These are phyloP conservation scores for Huntiella omanensis DNA, from an alignment of 2,329 filamentous ascomycete genomes.

Conservation along the genomic window DNA sequence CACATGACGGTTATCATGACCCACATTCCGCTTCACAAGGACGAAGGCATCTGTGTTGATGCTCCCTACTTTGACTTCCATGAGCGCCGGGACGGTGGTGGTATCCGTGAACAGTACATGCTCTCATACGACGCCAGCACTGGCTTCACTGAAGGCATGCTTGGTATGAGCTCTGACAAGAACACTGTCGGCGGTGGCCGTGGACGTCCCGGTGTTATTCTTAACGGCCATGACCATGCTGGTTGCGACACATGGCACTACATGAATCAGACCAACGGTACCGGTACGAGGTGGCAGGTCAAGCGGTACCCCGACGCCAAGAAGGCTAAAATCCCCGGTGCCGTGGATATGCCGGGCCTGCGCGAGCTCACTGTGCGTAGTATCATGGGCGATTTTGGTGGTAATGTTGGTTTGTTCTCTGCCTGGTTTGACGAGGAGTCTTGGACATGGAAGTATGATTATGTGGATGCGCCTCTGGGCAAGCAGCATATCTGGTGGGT, in stretches of 20 bases:
- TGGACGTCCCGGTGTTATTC: constrained; percentile 56
- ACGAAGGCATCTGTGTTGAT: constrained; percentile 65
- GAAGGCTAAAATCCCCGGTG: constrained; percentile 22
- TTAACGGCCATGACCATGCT: constrained; percentile 90
- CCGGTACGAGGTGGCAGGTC: constrained; percentile 31
- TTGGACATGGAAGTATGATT: constrained; percentile 69
- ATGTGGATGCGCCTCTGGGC: constrained; percentile 58
- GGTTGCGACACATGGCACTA: constrained; percentile 84
- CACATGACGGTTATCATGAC: constrained; percentile 74
- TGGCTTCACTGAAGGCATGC: constrained; percentile 68
- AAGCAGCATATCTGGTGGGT: constrained; percentile 86
- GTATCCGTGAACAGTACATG: constrained; percentile 81
- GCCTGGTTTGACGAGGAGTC: constrained; percentile 64
- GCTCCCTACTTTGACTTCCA: constrained; percentile 69
- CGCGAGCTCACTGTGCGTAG: constrained; percentile 85
- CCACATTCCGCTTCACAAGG: constrained; percentile 80
- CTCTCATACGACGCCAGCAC: constrained; percentile 53
- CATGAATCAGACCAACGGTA: constrained; percentile 40
- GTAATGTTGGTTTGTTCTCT: constrained; percentile 74
- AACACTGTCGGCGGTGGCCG: constrained; percentile 39
- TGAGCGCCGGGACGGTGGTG: constrained; percentile 40
- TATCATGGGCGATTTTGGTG: constrained; percentile 97
- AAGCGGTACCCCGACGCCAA: constrained; percentile 28
- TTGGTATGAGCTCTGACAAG: constrained; percentile 50
- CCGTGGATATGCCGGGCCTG: constrained; percentile 38